phyloP scores from a whole-genome alignment of 306 rosid genomes.

The Cicer chorassanicum region DNA sequence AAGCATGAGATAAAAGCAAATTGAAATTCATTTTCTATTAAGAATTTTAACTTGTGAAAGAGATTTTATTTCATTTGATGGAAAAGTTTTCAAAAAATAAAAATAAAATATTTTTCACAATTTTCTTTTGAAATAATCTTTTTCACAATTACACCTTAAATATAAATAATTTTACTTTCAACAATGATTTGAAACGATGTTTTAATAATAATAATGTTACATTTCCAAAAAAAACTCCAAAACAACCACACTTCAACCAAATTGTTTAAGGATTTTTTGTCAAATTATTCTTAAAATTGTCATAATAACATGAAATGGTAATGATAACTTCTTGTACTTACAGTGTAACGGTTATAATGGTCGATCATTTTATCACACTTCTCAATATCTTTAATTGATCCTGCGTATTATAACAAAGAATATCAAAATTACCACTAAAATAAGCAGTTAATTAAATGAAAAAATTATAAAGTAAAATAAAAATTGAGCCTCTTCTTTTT shows the following conservation, averaged over 20 bases:
- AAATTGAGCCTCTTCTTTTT: neutral
- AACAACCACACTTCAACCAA: neutral
- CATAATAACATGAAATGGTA: neutral
- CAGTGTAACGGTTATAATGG: slow-evolving; percentile 45
- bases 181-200: neutral
- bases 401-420: neutral
- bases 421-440: neutral
- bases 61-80: neutral
- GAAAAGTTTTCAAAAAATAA: neutral
- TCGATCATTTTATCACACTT: slow-evolving; percentile 23
- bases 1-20: neutral
- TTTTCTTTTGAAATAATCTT: neutral
- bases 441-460: neutral
- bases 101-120: neutral
- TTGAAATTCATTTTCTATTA: neutral
- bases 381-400: neutral
- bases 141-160: too few relatives aligned
- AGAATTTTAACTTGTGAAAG: neutral
- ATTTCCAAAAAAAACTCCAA: neutral
- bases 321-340: neutral
- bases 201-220: too few relatives aligned
- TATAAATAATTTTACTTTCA: too few relatives aligned
- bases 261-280: too few relatives aligned
- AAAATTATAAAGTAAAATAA: slow-evolving; percentile 4
- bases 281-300: too few relatives aligned